A percentile compares a stretch with the other conserved stretches of the same genome.
Conservation (phyloP, 106 monocot species). For the Allium fistulosum region DNA sequence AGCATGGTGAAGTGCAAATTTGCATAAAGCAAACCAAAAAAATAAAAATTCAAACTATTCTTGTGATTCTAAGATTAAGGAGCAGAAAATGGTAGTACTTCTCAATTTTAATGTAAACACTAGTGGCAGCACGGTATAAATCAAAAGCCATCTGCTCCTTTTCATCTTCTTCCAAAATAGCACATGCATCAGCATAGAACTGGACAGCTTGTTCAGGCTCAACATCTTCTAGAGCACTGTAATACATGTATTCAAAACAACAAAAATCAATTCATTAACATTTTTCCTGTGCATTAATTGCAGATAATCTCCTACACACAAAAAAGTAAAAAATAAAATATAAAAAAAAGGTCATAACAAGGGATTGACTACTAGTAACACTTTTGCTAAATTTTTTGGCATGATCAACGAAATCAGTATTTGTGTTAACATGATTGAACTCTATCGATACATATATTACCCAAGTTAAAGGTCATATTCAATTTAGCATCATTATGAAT, state of each 20-base stretch:
- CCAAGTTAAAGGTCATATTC: not conserved
- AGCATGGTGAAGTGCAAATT: not conserved
- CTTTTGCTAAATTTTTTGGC: no score
- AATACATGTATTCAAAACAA: not conserved
- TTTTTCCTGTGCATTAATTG: no score
- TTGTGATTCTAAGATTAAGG: not conserved
- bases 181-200: slow-evolving; percentile 76
- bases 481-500: not conserved
- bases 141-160: slow-evolving; percentile 99
- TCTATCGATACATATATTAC: no score
- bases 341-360: no score
- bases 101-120: slow-evolving; percentile 75
- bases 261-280: not conserved
- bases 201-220: slow-evolving; percentile 75
- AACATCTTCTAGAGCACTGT: slow-evolving; percentile 77
- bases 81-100: slow-evolving; percentile 37
- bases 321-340: no score
- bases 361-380: no score
- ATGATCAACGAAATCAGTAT: no score
- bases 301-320: no score
- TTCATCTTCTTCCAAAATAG: slow-evolving; percentile 83
- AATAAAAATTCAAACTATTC: not conserved
- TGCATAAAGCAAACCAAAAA: not conserved
- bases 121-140: slow-evolving; percentile 63
- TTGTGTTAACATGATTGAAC: no score